Conservation (phyloP, 306 rosid genomes). For the Trifolium fragiferum region DNA sequence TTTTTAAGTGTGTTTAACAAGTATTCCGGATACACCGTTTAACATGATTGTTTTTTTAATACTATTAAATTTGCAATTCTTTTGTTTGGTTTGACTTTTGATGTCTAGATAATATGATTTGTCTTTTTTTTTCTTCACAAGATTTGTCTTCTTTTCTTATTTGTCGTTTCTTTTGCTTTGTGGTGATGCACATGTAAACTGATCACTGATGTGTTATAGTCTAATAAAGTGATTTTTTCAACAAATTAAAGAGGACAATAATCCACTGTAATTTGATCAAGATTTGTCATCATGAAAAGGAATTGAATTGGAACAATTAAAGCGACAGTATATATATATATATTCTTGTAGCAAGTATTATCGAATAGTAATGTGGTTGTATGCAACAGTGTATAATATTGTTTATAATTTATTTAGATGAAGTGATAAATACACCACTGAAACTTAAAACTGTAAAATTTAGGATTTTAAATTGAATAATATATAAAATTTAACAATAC, state of each 20-base stretch:
- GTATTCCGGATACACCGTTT: no score
- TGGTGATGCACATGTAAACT: neutral
- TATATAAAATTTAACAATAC: no score
- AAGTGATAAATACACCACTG: no score
- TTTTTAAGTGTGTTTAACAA: no score
- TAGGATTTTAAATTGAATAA: no score
- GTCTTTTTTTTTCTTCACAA: slow-evolving; percentile 10
- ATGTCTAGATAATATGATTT: slow-evolving; percentile 6
- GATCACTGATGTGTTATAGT: neutral
- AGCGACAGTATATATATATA: slow-evolving; percentile 9
- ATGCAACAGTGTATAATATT: no score
- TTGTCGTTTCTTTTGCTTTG: slow-evolving; percentile 41
- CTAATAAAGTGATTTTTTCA: slow-evolving; percentile 16
- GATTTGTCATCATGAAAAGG: slow-evolving; percentile 44
- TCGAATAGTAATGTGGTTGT: neutral
- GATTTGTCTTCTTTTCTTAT: slow-evolving; percentile 13
- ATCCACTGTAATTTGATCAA: slow-evolving; percentile 20
- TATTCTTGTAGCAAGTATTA: neutral
- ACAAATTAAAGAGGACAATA: neutral
- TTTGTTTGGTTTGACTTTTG: slow-evolving; percentile 29
- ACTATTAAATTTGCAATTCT: neutral
- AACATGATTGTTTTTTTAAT: no score
- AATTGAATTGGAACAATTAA: slow-evolving; percentile 42
- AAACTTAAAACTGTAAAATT: no score
- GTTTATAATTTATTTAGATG: no score